A percentile compares a stretch with the other conserved stretches of the same genome.
Conservation (phyloP, 805 yeast genomes). For the Metschnikowia peoriensis region DNA sequence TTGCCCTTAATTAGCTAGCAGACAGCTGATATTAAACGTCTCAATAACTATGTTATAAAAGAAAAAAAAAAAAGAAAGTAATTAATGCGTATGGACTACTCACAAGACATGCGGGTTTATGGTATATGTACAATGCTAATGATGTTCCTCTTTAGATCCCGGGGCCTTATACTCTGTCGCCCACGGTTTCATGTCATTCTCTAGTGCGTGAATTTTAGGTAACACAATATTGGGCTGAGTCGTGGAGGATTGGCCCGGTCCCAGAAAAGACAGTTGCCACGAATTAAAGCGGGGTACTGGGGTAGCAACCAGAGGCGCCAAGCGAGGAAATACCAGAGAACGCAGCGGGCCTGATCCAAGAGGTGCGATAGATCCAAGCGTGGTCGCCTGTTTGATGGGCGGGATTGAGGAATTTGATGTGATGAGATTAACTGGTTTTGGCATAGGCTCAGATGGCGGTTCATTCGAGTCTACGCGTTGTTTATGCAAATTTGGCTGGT, state of each 20-base stretch:
- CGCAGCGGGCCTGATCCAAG: not conserved
- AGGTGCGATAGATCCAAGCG: not conserved
- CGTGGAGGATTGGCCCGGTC: not conserved
- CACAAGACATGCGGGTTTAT: too few species aligned
- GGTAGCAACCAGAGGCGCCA: not conserved
- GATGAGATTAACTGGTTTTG: not conserved
- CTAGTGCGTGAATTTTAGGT: constrained; percentile 3
- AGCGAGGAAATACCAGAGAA: not conserved
- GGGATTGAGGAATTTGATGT: too few species aligned
- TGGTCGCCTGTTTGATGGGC: not conserved
- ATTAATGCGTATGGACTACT: too few species aligned
- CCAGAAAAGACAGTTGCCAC: constrained; percentile 1
- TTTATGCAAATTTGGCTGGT: not conserved
- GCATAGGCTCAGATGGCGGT: not conserved
- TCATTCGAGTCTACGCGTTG: not conserved
- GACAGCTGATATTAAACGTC: too few species aligned
- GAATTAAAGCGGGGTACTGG: not conserved
- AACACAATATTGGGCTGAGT: constrained; percentile 1
- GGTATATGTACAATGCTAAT: not conserved
- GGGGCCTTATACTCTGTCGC: not conserved
- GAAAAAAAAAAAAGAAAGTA: too few species aligned
- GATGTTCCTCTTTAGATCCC: not conserved
- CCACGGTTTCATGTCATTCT: constrained; percentile 1
- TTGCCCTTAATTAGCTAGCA: too few species aligned
- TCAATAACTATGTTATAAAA: too few species aligned